Conservation (phyloP, 2,329 filamentous ascomycete genomes). For the Trichophyton schoenleinii region DNA sequence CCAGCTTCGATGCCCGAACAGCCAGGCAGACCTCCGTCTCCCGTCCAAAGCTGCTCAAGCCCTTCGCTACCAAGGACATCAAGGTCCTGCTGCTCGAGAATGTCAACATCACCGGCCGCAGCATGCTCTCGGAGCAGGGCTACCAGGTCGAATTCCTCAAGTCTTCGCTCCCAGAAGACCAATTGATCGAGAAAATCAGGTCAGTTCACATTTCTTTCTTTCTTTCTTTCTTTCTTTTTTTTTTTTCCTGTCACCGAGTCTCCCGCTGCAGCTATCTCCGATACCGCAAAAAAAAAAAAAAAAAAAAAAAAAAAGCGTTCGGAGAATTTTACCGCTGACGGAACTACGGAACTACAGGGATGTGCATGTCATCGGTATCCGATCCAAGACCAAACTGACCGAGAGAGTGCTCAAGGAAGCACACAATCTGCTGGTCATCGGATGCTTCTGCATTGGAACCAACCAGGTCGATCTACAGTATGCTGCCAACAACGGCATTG, state of each 20-base stretch:
- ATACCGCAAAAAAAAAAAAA: neutral
- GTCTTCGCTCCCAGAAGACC: conserved; percentile 75
- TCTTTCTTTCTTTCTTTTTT: neutral
- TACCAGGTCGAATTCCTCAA: conserved; percentile 94
- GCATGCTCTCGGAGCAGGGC: conserved; percentile 71
- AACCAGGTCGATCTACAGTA: conserved; percentile 41
- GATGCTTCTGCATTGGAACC: conserved; percentile 98
- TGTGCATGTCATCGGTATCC: conserved; percentile 94
- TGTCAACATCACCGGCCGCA: conserved; percentile 77
- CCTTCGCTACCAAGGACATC: conserved; percentile 89
- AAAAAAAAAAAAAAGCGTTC: neutral
- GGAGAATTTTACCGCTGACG: neutral
- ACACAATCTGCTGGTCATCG: conserved; percentile 87
- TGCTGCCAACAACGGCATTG: conserved; percentile 52
- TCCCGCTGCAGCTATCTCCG: neutral
- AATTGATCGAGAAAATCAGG: conserved; percentile 95
- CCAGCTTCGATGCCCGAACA: conserved; percentile 34
- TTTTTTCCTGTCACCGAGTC: neutral
- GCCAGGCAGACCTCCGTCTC: neutral
- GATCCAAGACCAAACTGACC: conserved; percentile 92
- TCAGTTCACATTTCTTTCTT: conserved; percentile 31
- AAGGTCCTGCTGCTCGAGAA: conserved; percentile 94
- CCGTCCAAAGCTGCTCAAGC: conserved; percentile 65
- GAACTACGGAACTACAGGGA: conserved; percentile 43
- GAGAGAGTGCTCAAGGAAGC: conserved; percentile 74